Evolutionary conservation across 2,329 filamentous ascomycete genomes (phyloP).

Genomic region (Botrytis medusae): DNA sequence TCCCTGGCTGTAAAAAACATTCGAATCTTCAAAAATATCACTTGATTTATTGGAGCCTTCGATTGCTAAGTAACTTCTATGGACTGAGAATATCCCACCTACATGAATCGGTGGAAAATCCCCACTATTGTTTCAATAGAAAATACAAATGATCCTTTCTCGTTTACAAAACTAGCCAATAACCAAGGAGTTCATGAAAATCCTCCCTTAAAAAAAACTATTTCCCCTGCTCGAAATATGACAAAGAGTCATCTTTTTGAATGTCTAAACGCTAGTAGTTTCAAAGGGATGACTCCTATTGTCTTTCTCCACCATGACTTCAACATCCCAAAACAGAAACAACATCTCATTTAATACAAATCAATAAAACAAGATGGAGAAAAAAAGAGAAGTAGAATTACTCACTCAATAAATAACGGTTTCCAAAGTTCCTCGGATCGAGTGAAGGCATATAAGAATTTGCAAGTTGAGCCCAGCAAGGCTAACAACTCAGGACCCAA

Average conservation of each 20-base stretch:
- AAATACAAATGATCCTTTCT: background rate
- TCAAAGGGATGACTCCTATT: constrained; percentile 8
- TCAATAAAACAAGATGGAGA: background rate
- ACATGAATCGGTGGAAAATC: no score
- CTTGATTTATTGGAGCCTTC: background rate
- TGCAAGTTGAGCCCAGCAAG: constrained; percentile 73
- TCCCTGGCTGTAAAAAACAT: background rate
- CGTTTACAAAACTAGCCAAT: background rate
- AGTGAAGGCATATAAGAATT: constrained; percentile 82
- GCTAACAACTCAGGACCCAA: constrained; percentile 65
- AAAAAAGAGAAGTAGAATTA: constrained; percentile 35
- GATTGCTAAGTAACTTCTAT: background rate
- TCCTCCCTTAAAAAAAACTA: background rate
- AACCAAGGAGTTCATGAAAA: background rate
- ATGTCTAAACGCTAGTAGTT: background rate
- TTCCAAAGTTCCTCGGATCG: constrained; percentile 89
- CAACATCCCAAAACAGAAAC: background rate
- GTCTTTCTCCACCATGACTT: background rate
- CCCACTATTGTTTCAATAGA: background rate
- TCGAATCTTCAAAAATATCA: background rate
- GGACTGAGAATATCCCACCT: background rate
- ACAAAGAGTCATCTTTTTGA: background rate
- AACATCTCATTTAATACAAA: background rate
- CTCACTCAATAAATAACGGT: constrained; percentile 79
- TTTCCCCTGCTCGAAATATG: background rate